phyloP scores from a whole-genome alignment of 768 basidiomycete genomes.

The Lactarius indigo region DNA sequence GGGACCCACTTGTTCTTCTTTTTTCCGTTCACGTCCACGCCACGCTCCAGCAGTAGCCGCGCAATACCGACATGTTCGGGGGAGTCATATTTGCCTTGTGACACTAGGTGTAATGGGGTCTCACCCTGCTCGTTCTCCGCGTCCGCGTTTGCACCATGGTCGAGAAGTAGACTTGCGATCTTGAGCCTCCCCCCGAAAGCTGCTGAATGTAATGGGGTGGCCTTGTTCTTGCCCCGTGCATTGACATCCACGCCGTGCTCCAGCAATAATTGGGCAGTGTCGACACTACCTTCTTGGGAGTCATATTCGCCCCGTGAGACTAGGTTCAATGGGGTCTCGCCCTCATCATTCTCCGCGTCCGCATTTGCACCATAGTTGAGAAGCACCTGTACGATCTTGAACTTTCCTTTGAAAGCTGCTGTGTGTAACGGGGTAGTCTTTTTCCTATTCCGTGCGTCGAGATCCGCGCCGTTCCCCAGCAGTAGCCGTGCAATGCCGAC shows the following conservation, averaged over 20 bases:
- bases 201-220: background rate
- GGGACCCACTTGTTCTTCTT: too few relatives aligned
- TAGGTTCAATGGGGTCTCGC: background rate
- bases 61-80: too few relatives aligned
- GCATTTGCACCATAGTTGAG: background rate
- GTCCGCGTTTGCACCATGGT: too few relatives aligned
- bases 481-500: too few relatives aligned
- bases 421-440: background rate
- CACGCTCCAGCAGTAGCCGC: too few relatives aligned
- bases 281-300: too few relatives aligned
- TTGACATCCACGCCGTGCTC: background rate
- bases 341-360: background rate
- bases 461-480: background rate
- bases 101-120: too few relatives aligned
- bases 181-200: background rate
- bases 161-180: background rate
- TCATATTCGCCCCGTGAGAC: background rate
- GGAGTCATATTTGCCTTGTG: too few relatives aligned
- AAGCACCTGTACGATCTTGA: background rate
- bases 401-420: background rate
- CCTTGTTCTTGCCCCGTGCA: background rate
- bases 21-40: too few relatives aligned
- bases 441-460: background rate
- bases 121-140: too few relatives aligned
- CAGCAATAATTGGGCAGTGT: background rate